Evolutionary conservation across 1,284 basidiomycete genomes (phyloP).

Genomic region (Leccinum cinnamomeum): DNA sequence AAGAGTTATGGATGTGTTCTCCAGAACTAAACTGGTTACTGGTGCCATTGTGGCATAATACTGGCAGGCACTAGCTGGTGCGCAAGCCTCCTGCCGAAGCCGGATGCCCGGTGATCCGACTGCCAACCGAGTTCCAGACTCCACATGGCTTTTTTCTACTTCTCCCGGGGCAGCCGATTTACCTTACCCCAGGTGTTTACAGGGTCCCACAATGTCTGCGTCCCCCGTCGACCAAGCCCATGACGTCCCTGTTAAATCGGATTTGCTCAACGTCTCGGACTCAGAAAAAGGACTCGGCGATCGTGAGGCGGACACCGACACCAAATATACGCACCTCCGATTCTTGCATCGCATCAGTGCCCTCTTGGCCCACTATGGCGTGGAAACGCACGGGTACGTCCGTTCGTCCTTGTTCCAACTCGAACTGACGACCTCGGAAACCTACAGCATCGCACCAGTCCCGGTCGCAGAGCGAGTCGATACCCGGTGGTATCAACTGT

Average conservation of each 20-base stretch:
- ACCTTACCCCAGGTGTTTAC: background rate
- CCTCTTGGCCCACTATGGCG: conserved; percentile 27
- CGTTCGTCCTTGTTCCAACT: background rate
- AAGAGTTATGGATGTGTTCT: background rate
- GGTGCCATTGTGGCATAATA: background rate
- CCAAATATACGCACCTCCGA: conserved; percentile 6
- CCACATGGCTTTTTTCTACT: background rate
- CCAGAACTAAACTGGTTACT: background rate
- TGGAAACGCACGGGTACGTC: conserved; percentile 42
- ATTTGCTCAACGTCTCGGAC: background rate
- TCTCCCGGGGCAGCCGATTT: background rate
- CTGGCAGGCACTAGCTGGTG: background rate
- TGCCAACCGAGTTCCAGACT: background rate
- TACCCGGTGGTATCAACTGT: conserved; percentile 58
- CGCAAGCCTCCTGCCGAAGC: background rate
- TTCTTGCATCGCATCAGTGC: conserved; percentile 21
- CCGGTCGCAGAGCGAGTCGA: conserved; percentile 48
- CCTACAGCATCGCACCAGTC: conserved; percentile 51
- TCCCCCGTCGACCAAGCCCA: background rate
- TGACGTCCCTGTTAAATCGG: background rate
- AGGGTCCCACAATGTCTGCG: conserved; percentile 12
- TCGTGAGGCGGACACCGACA: background rate
- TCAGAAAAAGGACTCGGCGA: conserved; percentile 4
- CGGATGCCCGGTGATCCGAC: background rate
- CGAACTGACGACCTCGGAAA: background rate